Conservation (phyloP, 306 rosid genomes). For the Casuarina glauca region DNA sequence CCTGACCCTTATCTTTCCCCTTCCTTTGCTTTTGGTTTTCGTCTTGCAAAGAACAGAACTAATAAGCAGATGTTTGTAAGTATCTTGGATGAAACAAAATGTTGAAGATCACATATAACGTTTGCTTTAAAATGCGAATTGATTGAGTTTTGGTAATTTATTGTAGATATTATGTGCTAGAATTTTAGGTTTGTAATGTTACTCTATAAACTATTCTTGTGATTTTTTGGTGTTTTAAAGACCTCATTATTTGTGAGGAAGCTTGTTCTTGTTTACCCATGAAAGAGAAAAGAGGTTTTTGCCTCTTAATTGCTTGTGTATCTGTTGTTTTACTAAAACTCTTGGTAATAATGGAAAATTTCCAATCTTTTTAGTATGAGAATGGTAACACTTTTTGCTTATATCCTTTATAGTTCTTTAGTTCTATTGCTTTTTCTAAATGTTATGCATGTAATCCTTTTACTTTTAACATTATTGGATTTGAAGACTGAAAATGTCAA, state of each 20-base stretch:
- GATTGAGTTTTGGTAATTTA: not conserved
- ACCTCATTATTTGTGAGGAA: not conserved
- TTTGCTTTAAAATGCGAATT: not conserved
- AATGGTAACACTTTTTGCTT: not conserved
- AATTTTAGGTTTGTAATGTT: not conserved
- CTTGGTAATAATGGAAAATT: not conserved
- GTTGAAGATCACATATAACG: not conserved
- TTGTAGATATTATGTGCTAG: not conserved
- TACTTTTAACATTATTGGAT: not conserved
- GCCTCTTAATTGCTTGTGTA: not conserved
- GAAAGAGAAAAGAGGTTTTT: not conserved
- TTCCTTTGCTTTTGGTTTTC: not conserved
- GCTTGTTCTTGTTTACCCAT: not conserved
- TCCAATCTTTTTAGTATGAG: not conserved
- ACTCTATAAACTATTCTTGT: not conserved
- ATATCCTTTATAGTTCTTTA: not conserved
- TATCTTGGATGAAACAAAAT: not conserved
- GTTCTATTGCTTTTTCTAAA: not conserved
- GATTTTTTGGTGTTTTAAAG: not conserved
- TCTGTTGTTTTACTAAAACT: not conserved
- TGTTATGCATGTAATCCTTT: not conserved
- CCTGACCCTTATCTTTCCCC: not conserved
- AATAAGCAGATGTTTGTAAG: not conserved
- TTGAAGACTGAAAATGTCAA: not conserved
- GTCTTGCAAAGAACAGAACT: not conserved